These are phyloP conservation scores for Diaporthe batatas DNA, from an alignment of 2,329 filamentous ascomycete genomes.

Conservation along the genomic window DNA sequence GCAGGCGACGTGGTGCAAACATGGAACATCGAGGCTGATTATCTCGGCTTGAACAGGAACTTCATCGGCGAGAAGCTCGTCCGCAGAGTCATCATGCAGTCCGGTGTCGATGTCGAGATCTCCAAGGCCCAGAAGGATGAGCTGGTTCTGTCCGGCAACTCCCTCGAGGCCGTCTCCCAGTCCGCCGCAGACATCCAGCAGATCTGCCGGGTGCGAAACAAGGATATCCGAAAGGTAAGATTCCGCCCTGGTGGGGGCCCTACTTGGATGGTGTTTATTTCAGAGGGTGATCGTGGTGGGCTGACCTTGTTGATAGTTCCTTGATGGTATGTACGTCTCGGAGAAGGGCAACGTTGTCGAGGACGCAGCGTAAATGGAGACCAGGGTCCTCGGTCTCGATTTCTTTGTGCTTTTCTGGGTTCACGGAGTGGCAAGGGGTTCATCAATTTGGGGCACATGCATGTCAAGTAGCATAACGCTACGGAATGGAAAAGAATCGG, in stretches of 20 bases:
- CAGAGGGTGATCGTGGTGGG: background rate
- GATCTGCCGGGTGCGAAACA: slow-evolving; percentile 99
- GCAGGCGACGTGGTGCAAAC: background rate
- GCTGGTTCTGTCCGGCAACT: slow-evolving; percentile 93
- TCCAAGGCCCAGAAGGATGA: slow-evolving; percentile 98
- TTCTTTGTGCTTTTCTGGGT: slow-evolving; percentile 68
- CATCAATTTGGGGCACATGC: slow-evolving; percentile 62
- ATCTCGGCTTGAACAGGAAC: slow-evolving; percentile 73
- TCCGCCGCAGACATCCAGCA: slow-evolving; percentile 99
- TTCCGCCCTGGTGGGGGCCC: background rate
- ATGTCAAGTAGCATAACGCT: slow-evolving; percentile 67
- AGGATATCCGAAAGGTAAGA: slow-evolving; percentile 98
- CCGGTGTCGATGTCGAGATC: slow-evolving; percentile 90
- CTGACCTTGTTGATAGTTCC: slow-evolving; percentile 73
- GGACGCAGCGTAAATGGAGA: slow-evolving; percentile 57
- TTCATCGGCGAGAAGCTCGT: slow-evolving; percentile 99
- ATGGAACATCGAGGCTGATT: slow-evolving; percentile 27
- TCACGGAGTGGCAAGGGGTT: slow-evolving; percentile 72
- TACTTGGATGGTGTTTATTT: background rate
- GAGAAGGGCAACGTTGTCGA: slow-evolving; percentile 96
- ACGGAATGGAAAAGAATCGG: slow-evolving; percentile 49
- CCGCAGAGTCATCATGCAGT: slow-evolving; percentile 88
- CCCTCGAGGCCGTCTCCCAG: slow-evolving; percentile 96
- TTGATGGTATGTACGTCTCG: slow-evolving; percentile 99
- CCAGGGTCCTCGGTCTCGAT: slow-evolving; percentile 45